Base-by-base conservation (phyloP, 2,329 filamentous ascomycete species). In the Grosmannia penicillata region DNA sequence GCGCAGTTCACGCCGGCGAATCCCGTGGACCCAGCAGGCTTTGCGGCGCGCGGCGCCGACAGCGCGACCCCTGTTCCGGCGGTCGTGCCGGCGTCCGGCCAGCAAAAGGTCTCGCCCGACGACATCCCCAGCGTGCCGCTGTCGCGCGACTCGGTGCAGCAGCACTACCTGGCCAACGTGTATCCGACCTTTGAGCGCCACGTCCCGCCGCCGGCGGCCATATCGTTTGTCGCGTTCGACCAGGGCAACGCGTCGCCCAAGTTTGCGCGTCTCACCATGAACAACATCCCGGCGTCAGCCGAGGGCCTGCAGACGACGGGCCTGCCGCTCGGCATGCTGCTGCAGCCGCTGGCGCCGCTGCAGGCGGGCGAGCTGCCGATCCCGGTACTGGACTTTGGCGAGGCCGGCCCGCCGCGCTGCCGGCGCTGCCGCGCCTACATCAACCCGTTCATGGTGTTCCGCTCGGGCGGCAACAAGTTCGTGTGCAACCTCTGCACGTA, bases 381-480 rank as follows among this genome's bases (percentile, higher is more conserved):
- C 39, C 91, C 91, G 1, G 81, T 98, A 5, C 69, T 98, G 19
- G 91, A 98, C 60, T 98, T 96, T 66, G 91, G 91, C 35, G 86
- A 95, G 30, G 63, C 65, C 28, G 91, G 91, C 0, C 91, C 91
- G 29, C 91, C 91, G 18, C 75, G 91, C 56, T 98, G 91, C 60
- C 76, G 84, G 51, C 72, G 91, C 61, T 98, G 91, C 64, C 74
- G 91, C 54, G 82, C 89, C 13, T 98, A 98, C 60, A 93, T 98
- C 62, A 98, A 98, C 54, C 91, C 91, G 2, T 98, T 98, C 56
- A 96, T 98, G 91, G 82, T 87, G 54, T 98, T 98, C 68, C 75
- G 82, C 42, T 80, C 82, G 14, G 89, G 89, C 27, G 91, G 91
- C 41, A 94, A 89, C 62, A 94, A 93, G 56, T 93, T 94, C 56